Evolutionary conservation across 495 filamentous ascomycete species (phyloP).

Genomic region (Penicillium paxilli): DNA sequence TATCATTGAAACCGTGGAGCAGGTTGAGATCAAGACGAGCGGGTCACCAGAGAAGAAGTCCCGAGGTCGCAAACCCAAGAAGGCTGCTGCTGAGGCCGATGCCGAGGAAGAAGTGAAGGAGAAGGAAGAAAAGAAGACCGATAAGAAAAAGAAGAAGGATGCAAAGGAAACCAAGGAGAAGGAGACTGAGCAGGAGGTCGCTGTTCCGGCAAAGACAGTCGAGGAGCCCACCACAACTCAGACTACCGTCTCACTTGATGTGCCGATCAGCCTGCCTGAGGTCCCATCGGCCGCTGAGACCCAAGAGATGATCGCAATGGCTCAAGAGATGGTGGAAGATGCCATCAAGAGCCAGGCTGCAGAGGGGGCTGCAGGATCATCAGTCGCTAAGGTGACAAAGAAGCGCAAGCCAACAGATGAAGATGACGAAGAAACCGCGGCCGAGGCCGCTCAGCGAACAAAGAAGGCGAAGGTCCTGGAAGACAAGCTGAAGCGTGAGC

Average conservation of each 20-base stretch:
- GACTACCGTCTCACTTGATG: conserved; percentile 78
- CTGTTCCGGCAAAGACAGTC: conserved; percentile 37
- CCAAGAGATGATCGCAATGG: conserved; percentile 77
- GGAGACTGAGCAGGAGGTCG: conserved; percentile 29
- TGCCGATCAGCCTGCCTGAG: conserved; percentile 66
- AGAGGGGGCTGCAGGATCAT: conserved; percentile 33
- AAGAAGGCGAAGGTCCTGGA: conserved; percentile 78
- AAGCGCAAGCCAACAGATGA: conserved; percentile 87
- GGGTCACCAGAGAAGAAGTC: conserved; percentile 28
- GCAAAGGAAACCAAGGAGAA: conserved; percentile 30
- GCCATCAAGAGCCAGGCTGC: conserved; percentile 58
- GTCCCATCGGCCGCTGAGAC: conserved; percentile 73
- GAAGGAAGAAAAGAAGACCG: conserved; percentile 45
- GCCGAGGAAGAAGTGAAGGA: conserved; percentile 24
- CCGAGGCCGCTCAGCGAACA: conserved; percentile 44
- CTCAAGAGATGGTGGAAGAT: conserved; percentile 86
- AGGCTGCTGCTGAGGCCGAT: conserved; percentile 35
- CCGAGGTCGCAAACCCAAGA: conserved; percentile 31
- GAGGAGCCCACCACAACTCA: conserved; percentile 65
- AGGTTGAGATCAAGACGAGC: conserved; percentile 26
- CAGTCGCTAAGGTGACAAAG: conserved; percentile 46
- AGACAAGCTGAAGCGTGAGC: conserved; percentile 77
- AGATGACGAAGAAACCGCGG: conserved; percentile 55
- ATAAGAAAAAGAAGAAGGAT: conserved; percentile 22
- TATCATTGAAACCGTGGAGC: conserved; percentile 28